These are phyloP conservation scores for Henningerozyma blattae DNA, from an alignment of 805 yeast genomes.

Conservation along the genomic window DNA sequence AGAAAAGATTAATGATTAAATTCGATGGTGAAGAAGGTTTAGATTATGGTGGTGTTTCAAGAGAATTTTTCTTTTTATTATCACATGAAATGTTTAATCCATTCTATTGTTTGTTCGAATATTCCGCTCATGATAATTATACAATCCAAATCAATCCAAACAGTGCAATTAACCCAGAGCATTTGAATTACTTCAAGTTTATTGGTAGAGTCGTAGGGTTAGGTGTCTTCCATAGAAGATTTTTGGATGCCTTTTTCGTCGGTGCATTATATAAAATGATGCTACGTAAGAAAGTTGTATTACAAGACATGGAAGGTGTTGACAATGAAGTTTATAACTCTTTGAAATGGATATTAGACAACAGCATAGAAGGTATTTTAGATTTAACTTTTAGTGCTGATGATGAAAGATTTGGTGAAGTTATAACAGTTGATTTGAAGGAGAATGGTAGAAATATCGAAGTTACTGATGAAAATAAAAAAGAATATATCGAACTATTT, in stretches of 20 bases:
- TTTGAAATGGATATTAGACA: conserved; percentile 89
- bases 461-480: conserved; percentile 89
- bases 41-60: conserved; percentile 98
- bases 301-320: conserved; percentile 97
- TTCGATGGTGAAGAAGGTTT: conserved; percentile 99
- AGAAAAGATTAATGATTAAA: conserved; percentile 94
- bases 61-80: conserved; percentile 92
- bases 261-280: conserved; percentile 98
- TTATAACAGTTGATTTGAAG: conserved; percentile 79
- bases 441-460: conserved; percentile 80
- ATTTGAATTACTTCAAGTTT: conserved; percentile 92
- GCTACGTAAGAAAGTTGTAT: conserved; percentile 83
- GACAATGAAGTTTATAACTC: conserved; percentile 95
- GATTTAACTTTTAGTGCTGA: conserved; percentile 82
- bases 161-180: conserved; percentile 95
- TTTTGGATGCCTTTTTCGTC: conserved; percentile 95
- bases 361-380: conserved; percentile 78
- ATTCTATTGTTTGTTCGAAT: conserved; percentile 91
- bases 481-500: conserved; percentile 86
- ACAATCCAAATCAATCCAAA: conserved; percentile 96
- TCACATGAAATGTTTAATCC: conserved; percentile 99
- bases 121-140: conserved; percentile 95
- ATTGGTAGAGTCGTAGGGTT: conserved; percentile 97
- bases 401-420: conserved; percentile 93
- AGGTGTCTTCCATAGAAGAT: conserved; percentile 96